A percentile compares a stretch with the other conserved stretches of the same genome.
Conservation (phyloP, 768 basidiomycete species). For the Kwoniella dejecticola region DNA sequence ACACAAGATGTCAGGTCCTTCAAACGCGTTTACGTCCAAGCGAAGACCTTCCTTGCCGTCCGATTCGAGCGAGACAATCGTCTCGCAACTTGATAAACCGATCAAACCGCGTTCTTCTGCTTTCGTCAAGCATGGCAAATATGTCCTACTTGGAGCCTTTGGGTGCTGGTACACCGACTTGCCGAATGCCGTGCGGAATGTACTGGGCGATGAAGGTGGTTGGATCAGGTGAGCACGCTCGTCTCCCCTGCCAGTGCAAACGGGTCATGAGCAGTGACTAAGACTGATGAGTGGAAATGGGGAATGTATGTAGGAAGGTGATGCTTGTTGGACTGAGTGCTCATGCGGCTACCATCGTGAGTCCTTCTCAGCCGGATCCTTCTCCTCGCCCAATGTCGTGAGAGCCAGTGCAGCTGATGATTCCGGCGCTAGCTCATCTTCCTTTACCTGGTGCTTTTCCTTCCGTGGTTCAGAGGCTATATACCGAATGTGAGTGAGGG, state of each 20-base stretch:
- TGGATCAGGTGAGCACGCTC: constrained; percentile 34
- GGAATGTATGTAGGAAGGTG: constrained; percentile 22
- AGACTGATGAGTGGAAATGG: neutral
- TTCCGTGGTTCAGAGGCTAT: constrained; percentile 51
- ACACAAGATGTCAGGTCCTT: neutral
- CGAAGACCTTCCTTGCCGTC: constrained; percentile 20
- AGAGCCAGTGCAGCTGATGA: no score
- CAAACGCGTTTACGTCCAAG: neutral
- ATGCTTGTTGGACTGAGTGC: constrained; percentile 35
- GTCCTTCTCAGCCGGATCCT: constrained; percentile 4
- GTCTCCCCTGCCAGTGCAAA: neutral
- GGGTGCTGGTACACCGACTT: constrained; percentile 47
- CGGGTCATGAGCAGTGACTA: neutral
- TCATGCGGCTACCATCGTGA: constrained; percentile 45
- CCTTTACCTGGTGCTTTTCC: constrained; percentile 53
- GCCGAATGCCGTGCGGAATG: constrained; percentile 7
- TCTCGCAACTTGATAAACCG: constrained; percentile 7
- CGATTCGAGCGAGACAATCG: constrained; percentile 9
- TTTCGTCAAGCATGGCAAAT: constrained; percentile 51
- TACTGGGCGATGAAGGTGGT: constrained; percentile 21
- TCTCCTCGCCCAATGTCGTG: no score
- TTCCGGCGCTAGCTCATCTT: constrained; percentile 40
- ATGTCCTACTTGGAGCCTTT: constrained; percentile 35
- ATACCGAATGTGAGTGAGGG: constrained; percentile 47
- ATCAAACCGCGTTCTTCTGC: neutral